Evolutionary conservation across 2,329 filamentous ascomycete genomes (phyloP), one percentile per base, ranked within the genome.

Genomic region (Tetracladium maxilliforme): DNA sequence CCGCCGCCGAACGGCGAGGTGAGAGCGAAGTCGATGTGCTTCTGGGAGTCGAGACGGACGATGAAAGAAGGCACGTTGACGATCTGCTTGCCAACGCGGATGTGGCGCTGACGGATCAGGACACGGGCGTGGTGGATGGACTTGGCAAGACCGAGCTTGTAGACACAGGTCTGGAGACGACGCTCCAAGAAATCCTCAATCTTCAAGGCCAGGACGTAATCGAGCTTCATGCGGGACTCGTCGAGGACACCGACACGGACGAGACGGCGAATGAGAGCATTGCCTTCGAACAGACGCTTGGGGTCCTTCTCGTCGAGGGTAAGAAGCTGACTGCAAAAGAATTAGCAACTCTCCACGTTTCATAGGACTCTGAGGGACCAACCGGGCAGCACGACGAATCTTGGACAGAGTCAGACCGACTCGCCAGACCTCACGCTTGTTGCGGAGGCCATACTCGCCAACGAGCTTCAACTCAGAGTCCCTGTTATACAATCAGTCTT

Each of bases 391-490:
- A 93, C 90, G 90, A 86, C 90, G 90, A 54, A 98, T 98, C 79
- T 95, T 95, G 70, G 90, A 95, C 56, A 98, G 79, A 54, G 87
- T 94, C 63, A 98, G 79, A 74, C 83, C 78, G 65, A 98, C 90
- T 65, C 90, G 84, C 90, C 90, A 98, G 57, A 98, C 90, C 74
- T 98, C 90, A 72, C 90, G 87, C 84, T 98, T 98, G 75, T 98
- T 98, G 67, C 86, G 82, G 52, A 98, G 83, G 67, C 90, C 90
- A 73, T 92, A 98, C 71, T 98, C 90, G 66, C 90, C 90, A 53
- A 98, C 87, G 64, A 90, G 79, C 81, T 98, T 98, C 64, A 98
- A 69, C 71, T 98, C 90, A 55, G 86, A 83, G 71, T 98, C 90
- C 70, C 90, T 95, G 69, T 54, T 38, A 42, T 43, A 54, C 51